phyloP scores from a whole-genome alignment of 345 rosid species.

The Populus davidiana region DNA sequence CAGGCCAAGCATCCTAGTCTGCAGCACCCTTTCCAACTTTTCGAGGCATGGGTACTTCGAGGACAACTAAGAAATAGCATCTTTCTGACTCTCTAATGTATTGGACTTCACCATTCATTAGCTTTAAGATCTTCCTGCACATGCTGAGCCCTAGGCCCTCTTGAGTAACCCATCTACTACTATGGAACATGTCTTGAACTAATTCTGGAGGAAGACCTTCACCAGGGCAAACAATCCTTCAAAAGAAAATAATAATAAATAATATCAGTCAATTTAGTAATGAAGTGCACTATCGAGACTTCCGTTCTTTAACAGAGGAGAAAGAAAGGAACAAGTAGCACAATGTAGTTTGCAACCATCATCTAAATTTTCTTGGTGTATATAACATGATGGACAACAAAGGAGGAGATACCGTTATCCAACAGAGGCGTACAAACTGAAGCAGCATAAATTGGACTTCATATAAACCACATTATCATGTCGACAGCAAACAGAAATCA shows the following conservation, averaged over 20 bases:
- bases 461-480: not conserved
- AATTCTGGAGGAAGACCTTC: constrained; percentile 90
- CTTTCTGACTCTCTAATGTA: constrained; percentile 78
- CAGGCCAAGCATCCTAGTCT: constrained; percentile 24
- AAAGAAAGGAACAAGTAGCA: not conserved
- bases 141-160: constrained; percentile 93
- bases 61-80: constrained; percentile 63
- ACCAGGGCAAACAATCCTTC: constrained; percentile 91
- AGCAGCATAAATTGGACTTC: not conserved
- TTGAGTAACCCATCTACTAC: constrained; percentile 71
- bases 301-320: not conserved
- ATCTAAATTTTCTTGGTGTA: not conserved
- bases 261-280: not conserved
- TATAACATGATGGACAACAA: not conserved
- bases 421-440: not conserved
- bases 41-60: constrained; percentile 59
- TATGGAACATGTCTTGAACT: constrained; percentile 90
- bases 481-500: not conserved
- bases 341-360: not conserved
- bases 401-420: not conserved
- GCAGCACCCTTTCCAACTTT: constrained; percentile 30
- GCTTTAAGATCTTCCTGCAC: constrained; percentile 86
- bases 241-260: not conserved
- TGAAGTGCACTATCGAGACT: not conserved
- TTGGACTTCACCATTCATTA: constrained; percentile 87